A percentile compares a stretch with the other conserved stretches of the same genome.
These are phyloP conservation scores for Paecilomyces niveus DNA, from an alignment of 2,329 filamentous ascomycete species.

Conservation along the genomic window DNA sequence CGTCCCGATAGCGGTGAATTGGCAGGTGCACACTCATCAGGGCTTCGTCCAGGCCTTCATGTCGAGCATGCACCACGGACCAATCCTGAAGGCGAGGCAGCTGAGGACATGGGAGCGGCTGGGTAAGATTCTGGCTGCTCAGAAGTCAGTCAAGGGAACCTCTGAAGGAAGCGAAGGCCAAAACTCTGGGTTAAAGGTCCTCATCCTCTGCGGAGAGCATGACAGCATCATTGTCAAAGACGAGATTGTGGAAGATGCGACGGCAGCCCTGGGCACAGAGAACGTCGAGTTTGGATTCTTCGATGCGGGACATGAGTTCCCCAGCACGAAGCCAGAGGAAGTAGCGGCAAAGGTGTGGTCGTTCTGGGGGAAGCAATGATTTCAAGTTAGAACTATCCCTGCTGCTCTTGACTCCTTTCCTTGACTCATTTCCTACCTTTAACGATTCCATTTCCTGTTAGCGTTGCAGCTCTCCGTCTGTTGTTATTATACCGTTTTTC, in stretches of 20 bases:
- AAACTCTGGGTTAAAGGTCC: constrained; percentile 43
- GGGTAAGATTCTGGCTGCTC: constrained; percentile 40
- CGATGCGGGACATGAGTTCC: constrained; percentile 63
- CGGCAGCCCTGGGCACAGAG: constrained; percentile 45
- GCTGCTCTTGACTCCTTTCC: not conserved
- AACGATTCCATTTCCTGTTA: not conserved
- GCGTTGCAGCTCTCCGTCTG: not conserved
- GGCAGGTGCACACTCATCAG: constrained; percentile 60
- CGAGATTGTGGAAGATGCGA: constrained; percentile 58
- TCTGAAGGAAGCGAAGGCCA: constrained; percentile 18
- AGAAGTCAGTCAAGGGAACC: constrained; percentile 22
- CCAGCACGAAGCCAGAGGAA: constrained; percentile 53
- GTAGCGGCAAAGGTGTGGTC: constrained; percentile 48
- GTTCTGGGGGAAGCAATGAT: constrained; percentile 30
- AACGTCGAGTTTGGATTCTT: constrained; percentile 53
- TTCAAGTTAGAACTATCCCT: not conserved
- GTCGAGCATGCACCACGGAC: constrained; percentile 62
- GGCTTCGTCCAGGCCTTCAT: constrained; percentile 67
- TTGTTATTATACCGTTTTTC: not conserved
- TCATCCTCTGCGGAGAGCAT: constrained; percentile 58
- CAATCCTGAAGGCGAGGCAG: constrained; percentile 54
- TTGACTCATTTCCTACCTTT: not conserved
- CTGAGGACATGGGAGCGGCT: constrained; percentile 56
- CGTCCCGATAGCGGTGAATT: constrained; percentile 57
- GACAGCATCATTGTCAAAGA: constrained; percentile 62